Percentiles rank a stretch among this genome's conserved stretches.
These are phyloP conservation scores for Sugiyamaella grinbergsii DNA, from an alignment of 1,139 yeast species.

Conservation along the genomic window DNA sequence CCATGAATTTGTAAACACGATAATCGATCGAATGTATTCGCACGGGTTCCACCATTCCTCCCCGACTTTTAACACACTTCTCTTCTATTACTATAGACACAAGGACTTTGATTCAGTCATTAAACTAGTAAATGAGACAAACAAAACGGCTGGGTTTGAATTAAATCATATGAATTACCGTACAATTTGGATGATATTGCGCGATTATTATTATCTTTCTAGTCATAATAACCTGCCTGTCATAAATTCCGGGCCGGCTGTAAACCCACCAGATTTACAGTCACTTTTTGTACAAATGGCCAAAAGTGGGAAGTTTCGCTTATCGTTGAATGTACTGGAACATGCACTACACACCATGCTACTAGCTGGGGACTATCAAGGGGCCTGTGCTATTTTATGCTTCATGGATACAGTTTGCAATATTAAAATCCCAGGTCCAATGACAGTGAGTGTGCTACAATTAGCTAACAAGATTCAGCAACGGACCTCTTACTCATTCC, in stretches of 20 bases:
- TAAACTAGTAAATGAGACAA: constrained; percentile 22
- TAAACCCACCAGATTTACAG: constrained; percentile 22
- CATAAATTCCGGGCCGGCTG: not conserved
- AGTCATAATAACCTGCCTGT: constrained; percentile 1
- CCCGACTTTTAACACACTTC: constrained; percentile 30
- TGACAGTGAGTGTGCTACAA: constrained; percentile 28
- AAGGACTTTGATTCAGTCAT: constrained; percentile 29
- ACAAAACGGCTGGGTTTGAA: constrained; percentile 5
- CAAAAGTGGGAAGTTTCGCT: constrained; percentile 26
- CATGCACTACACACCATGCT: constrained; percentile 33
- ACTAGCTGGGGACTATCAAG: constrained; percentile 29
- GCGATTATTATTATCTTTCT: constrained; percentile 30
- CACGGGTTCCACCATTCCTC: constrained; percentile 25
- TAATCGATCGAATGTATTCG: constrained; percentile 30
- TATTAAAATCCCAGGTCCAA: constrained; percentile 27
- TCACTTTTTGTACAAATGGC: constrained; percentile 29
- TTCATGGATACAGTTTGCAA: constrained; percentile 31
- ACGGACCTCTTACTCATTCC: constrained; percentile 21
- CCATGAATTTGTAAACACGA: constrained; percentile 25
- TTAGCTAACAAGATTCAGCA: constrained; percentile 26
- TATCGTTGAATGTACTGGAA: constrained; percentile 33
- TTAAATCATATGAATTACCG: constrained; percentile 30
- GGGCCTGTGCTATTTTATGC: constrained; percentile 31
- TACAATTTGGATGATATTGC: constrained; percentile 34
- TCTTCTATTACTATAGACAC: constrained; percentile 31